Base-by-base conservation (phyloP, 768 basidiomycete genomes). In the Phanerochaete sordida region DNA sequence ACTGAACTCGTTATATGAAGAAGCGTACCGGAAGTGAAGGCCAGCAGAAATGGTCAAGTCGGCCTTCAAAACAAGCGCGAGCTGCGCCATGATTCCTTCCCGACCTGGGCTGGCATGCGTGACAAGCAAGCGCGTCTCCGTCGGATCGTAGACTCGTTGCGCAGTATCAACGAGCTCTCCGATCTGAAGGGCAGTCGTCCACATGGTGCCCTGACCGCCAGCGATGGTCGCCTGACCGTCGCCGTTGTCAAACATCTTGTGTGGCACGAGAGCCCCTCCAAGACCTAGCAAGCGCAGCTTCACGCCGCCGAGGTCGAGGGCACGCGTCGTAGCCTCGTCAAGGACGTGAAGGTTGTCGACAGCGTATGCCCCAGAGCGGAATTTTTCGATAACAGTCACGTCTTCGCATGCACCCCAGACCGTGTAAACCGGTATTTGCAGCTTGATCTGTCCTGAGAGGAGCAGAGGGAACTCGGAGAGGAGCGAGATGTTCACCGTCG, bases 341-440 rank as follows among this genome's bases (percentile, higher is more conserved):
- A 99, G 77, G 62, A 99, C 81, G 70, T 91, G 88, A 47, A 99
- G 83, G 73, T 98, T 99, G 64, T 90, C 86, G 64, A 98, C 87
- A 63, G 83, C 76, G 74, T 94, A 95, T 52, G 87, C 78, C 33
- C 87, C 86, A 16, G 86, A 77, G 66, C 97, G 87, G 76, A 98
- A 90, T 73, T 93, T 95, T 79, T 98, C 97, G 64, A 98, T 79
- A 45, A 99, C 83, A 53, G 84, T 67, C 39, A 99, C 93, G 70
- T 99, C 97, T 75, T 99, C 97, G 69, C 96, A 97, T 24, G 96
- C 93, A 27, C 97, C 97, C 86, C 92, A 96, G 37, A 98, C 93
- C 56, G 95, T 94, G 76, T 89, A 99, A 13, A 98, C 93, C 46
- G 97, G 97, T 9, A 98, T 84, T 56, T 88, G 82, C 57, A 99